Conservation (phyloP, 306 rosid species). For the Alnus rubra region DNA sequence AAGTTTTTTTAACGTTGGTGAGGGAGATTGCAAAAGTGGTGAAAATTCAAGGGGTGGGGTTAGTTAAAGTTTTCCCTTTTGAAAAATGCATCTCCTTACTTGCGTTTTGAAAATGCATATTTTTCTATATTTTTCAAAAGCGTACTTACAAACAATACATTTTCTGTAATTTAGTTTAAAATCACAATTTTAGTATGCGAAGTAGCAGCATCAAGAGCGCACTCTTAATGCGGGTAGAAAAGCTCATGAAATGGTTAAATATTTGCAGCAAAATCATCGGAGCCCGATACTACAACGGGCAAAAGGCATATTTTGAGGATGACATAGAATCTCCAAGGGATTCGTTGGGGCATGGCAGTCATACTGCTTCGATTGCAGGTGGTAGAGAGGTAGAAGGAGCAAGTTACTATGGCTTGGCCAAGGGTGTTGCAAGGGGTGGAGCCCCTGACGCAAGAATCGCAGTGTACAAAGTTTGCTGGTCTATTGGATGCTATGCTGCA, state of each 20-base stretch:
- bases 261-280: slow-evolving; percentile 23
- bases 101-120: too few relatives aligned
- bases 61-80: too few relatives aligned
- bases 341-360: slow-evolving; percentile 25
- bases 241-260: background rate
- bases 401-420: slow-evolving; percentile 24
- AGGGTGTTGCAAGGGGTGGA: slow-evolving; percentile 31
- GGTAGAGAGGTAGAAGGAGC: slow-evolving; percentile 29
- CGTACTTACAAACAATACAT: too few relatives aligned
- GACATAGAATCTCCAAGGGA: slow-evolving; percentile 20
- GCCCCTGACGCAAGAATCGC: slow-evolving; percentile 33
- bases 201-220: too few relatives aligned
- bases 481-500: slow-evolving; percentile 13
- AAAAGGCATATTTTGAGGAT: background rate
- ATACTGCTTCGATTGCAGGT: slow-evolving; percentile 32
- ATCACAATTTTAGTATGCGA: too few relatives aligned
- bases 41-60: too few relatives aligned
- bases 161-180: too few relatives aligned
- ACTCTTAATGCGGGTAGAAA: too few relatives aligned
- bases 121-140: too few relatives aligned
- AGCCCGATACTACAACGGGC: slow-evolving; percentile 14
- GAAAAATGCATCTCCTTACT: too few relatives aligned
- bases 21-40: too few relatives aligned
- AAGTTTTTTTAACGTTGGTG: too few relatives aligned
- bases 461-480: slow-evolving; percentile 35